Evolutionary conservation across 2,329 filamentous ascomycete species (phyloP), one percentile per base, ranked within the genome.

Genomic region (Pyricularia sp.): DNA sequence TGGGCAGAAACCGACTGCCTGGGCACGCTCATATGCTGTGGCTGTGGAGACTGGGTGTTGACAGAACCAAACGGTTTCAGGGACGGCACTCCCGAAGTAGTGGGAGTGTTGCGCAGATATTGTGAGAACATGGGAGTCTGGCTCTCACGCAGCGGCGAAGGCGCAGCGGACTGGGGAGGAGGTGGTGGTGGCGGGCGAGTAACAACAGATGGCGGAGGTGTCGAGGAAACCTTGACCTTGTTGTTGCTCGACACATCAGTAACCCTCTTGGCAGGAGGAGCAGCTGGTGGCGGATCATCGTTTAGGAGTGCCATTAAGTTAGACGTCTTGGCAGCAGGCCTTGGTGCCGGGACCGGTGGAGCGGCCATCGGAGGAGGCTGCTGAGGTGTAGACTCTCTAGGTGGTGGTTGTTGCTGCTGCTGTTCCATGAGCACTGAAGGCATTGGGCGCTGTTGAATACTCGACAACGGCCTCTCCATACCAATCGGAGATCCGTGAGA

Each of bases 301-400:
- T 88, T 88, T 3, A 90, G 79, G 70, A 90, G 76, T 0, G 86
- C 86, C 83, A 89, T 88, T 70, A 90, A 82, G 71, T 80, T 89
- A 17, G 86, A 88, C 9, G 83, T 88, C 78, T 89, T 89, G 2
- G 78, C 75, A 2, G 81, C 76, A 55, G 80, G 81, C 30, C 79
- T 77, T 14, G 80, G 75, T 58, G 81, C 77, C 31, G 81, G 77
- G 26, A 81, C 75, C 31, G 79, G 76, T 10, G 79, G 79, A 3
- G 79, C 78, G n/a, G 74, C 74, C 67, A 59, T 66, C 36, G 75
- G 73, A 25, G 20, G 66, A n/a, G 50, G 42, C 42, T 58, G 66
- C 28, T 50, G 33, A n/a, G 36, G 25, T 20, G 20, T 26, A 12
- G 42, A 30, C 42, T 66, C 36, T n/a, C 36, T 50, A 12, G 25